A percentile compares a stretch with the other conserved stretches of the same genome.
Evolutionary conservation across 1,139 yeast genomes (phyloP).

Genomic region (Yamadazyma dushanensis): DNA sequence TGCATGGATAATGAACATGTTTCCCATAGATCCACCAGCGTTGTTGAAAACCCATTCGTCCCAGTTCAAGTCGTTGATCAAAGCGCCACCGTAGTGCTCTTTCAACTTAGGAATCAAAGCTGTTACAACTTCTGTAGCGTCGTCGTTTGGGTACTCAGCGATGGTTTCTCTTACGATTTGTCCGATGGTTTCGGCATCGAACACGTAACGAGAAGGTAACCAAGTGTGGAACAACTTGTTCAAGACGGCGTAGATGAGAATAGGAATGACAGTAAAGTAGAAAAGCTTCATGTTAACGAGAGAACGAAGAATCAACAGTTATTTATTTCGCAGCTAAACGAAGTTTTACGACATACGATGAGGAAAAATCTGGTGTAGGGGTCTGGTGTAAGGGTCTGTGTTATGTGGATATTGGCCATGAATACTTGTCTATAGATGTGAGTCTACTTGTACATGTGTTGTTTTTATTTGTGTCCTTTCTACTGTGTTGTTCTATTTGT

Average conservation of each 20-base stretch:
- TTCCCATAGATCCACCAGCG: conserved; percentile 99
- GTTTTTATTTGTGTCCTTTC: too few relatives aligned
- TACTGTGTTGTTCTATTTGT: too few relatives aligned
- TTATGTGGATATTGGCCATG: background rate
- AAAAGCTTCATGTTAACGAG: conserved; percentile 24
- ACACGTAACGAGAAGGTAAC: conserved; percentile 69
- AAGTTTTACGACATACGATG: background rate
- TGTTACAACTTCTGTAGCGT: conserved; percentile 59
- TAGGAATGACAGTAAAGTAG: conserved; percentile 22
- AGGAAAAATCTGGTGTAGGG: background rate
- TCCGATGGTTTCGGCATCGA: conserved; percentile 51
- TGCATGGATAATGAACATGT: conserved; percentile 93
- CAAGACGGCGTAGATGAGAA: conserved; percentile 24
- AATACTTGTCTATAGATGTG: too few relatives aligned
- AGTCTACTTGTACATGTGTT: too few relatives aligned
- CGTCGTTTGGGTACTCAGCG: conserved; percentile 54
- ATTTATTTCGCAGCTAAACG: conserved; percentile 1
- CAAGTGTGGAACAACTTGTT: conserved; percentile 54
- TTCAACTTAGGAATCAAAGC: conserved; percentile 62
- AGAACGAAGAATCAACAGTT: too few relatives aligned
- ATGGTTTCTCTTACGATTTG: conserved; percentile 52
- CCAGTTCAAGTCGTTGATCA: conserved; percentile 65
- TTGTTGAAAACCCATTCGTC: conserved; percentile 95
- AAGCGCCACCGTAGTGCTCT: conserved; percentile 54
- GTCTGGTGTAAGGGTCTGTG: conserved; percentile 1